Percentiles rank a stretch among this genome's conserved stretches.
Conservation (phyloP, 176 grass and related monocot species). For the Otatea glauca region DNA sequence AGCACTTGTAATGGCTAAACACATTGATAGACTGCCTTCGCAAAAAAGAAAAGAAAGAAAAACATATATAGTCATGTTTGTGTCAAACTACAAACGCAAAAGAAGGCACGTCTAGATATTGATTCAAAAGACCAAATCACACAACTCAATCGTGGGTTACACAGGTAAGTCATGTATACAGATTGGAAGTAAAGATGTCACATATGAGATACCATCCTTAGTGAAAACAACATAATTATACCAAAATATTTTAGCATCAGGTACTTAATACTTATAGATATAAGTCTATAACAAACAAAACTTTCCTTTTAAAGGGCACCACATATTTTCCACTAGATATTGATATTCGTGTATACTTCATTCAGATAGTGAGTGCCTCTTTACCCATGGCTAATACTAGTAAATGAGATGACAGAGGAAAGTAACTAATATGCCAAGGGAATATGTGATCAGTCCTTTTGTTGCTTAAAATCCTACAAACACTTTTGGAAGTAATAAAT, state of each 20-base stretch:
- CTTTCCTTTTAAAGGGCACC: not conserved
- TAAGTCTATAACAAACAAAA: not conserved
- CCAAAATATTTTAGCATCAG: not conserved
- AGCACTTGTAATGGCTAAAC: not conserved
- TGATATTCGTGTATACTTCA: not conserved
- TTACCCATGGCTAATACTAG: not conserved
- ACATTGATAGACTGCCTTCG: not conserved
- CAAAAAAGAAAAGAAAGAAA: not conserved
- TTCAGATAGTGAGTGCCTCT: not conserved
- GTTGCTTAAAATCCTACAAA: not conserved
- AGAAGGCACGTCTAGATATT: not conserved
- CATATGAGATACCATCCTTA: not conserved
- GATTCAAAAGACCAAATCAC: not conserved
- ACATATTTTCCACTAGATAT: not conserved
- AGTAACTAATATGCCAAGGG: not conserved
- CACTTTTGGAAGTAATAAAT: not conserved
- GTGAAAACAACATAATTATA: not conserved
- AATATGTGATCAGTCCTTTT: not conserved
- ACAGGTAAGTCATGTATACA: not conserved
- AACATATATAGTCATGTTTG: not conserved
- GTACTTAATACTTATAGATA: not conserved
- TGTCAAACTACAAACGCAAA: not conserved
- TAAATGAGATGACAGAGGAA: not conserved
- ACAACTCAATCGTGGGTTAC: not conserved
- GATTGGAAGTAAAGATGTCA: not conserved